phyloP scores from a whole-genome alignment of 2,329 filamentous ascomycete genomes.

The Colletotrichum falcatum region DNA sequence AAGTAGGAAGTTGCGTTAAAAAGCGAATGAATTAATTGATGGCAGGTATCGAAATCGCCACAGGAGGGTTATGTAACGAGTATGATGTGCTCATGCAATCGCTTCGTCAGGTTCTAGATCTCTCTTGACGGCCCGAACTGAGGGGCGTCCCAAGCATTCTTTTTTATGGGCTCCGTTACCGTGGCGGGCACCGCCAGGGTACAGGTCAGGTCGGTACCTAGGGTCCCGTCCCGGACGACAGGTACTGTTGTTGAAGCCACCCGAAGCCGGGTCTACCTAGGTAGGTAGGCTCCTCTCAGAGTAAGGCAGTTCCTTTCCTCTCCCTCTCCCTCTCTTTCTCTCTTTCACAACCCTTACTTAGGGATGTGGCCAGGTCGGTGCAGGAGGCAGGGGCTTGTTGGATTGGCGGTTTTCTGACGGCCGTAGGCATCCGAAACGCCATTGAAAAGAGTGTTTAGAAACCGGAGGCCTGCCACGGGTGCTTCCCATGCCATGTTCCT shows the following conservation, averaged over 20 bases:
- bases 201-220: constrained; percentile 19
- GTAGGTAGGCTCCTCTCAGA: no score
- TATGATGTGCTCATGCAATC: constrained; percentile 10
- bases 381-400: constrained; percentile 11
- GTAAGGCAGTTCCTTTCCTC: not conserved
- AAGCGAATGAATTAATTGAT: not conserved
- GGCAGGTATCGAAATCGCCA: constrained; percentile 15
- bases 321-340: not conserved
- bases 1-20: not conserved
- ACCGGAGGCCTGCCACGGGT: constrained; percentile 13
- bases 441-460: constrained; percentile 28
- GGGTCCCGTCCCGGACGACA: constrained; percentile 10
- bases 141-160: constrained; percentile 29
- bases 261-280: not conserved
- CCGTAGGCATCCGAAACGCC: constrained; percentile 34
- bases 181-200: constrained; percentile 15
- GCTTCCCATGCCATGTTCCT: not conserved
- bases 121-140: constrained; percentile 28
- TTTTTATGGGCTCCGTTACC: constrained; percentile 2
- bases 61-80: constrained; percentile 32
- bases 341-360: not conserved
- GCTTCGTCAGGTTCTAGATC: constrained; percentile 40
- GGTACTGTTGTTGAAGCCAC: not conserved
- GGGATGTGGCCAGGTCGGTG: not conserved
- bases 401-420: constrained; percentile 19